Conservation (phyloP, 257 asterid genomes). For the Leptodermis oblonga region DNA sequence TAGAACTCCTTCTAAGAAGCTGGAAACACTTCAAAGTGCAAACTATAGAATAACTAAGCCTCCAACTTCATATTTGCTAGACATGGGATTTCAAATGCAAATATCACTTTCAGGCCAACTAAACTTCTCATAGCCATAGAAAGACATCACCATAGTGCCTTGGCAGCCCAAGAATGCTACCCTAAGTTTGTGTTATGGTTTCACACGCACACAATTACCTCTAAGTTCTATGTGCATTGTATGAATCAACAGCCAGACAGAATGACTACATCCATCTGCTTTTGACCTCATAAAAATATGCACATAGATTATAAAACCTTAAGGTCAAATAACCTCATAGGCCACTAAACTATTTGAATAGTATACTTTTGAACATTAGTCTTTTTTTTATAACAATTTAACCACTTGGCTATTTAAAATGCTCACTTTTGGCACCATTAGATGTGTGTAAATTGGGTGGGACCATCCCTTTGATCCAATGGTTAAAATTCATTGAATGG, state of each 20-base stretch:
- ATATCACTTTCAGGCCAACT: background rate
- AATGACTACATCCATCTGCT: background rate
- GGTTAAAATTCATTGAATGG: no score
- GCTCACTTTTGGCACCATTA: no score
- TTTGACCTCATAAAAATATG: background rate
- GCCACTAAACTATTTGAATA: no score
- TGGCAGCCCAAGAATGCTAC: background rate
- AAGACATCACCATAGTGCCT: background rate
- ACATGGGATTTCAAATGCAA: background rate
- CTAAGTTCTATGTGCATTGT: background rate
- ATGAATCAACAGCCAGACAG: background rate
- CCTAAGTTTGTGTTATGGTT: background rate
- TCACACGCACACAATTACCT: no score
- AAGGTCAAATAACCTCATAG: no score
- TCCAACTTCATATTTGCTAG: background rate
- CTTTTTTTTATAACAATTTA: no score
- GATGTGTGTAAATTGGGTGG: no score
- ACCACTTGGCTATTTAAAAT: no score
- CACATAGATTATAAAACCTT: background rate
- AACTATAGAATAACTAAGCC: background rate
- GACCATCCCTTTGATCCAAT: no score
- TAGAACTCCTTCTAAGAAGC: background rate
- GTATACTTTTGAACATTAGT: no score
- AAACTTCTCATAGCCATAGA: background rate
- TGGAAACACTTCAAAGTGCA: background rate